Conservation (phyloP, 495 filamentous ascomycete genomes). For the Tuber umbilicatum region DNA sequence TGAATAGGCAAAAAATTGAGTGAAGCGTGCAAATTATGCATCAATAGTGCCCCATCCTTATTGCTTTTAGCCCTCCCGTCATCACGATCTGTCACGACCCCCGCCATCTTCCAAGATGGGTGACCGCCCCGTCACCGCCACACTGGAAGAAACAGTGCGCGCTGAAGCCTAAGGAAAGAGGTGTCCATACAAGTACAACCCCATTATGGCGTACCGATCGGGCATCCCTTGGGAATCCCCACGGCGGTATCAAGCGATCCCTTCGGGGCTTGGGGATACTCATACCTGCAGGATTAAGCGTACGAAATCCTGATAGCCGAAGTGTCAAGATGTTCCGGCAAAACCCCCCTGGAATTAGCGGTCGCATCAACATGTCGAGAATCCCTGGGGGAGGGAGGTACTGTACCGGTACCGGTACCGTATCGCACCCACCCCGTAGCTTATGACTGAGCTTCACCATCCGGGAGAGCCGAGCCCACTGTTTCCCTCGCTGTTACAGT, state of each 20-base stretch:
- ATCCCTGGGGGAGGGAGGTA: not conserved
- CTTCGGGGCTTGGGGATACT: not conserved
- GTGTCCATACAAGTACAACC: not conserved
- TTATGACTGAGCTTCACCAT: not conserved
- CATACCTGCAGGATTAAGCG: not conserved
- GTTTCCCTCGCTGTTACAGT: not conserved
- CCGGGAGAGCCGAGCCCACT: not conserved
- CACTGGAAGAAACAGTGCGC: no score
- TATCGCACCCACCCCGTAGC: no score
- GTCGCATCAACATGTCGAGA: not conserved
- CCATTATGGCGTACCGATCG: not conserved
- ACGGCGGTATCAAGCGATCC: not conserved
- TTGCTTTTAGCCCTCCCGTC: no score
- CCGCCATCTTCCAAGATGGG: no score
- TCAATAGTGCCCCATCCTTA: no score
- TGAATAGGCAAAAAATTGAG: no score
- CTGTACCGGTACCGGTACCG: no score
- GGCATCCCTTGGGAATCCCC: not conserved
- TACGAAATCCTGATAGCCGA: not conserved
- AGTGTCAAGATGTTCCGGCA: not conserved
- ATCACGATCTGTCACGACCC: no score
- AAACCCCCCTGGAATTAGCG: not conserved
- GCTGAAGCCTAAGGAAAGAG: not conserved
- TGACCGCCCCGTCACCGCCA: no score
- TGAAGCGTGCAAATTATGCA: no score